phyloP scores from a whole-genome alignment of 306 rosid species.

The Acacia crassicarpa region DNA sequence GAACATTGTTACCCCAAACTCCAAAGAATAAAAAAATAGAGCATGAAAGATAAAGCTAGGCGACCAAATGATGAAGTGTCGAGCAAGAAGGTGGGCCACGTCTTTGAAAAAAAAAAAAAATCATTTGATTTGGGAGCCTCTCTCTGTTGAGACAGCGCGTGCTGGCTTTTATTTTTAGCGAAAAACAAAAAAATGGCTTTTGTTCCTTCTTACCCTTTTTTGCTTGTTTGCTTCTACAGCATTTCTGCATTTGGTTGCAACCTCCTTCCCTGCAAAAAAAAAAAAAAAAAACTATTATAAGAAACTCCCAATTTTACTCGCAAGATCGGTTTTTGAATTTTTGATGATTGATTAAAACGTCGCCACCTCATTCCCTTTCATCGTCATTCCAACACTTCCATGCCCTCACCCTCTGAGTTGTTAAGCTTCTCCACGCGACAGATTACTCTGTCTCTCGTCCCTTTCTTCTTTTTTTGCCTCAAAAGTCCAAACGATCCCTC shows the following conservation, averaged over 20 bases:
- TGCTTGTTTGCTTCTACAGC: not conserved
- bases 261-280: not conserved
- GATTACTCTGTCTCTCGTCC: not conserved
- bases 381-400: not conserved
- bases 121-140: not conserved
- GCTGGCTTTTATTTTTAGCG: not conserved
- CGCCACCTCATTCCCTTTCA: not conserved
- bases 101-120: not conserved
- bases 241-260: not conserved
- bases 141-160: not conserved
- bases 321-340: not conserved
- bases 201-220: not conserved
- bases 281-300: constrained; percentile 6
- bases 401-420: not conserved
- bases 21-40: not conserved
- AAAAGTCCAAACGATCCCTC: not conserved
- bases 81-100: not conserved
- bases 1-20: not conserved
- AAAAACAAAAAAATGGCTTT: not conserved
- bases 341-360: not conserved
- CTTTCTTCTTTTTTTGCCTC: constrained; percentile 20
- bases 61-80: constrained; percentile 24
- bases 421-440: constrained; percentile 2
- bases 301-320: not conserved
- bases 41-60: not conserved